These are phyloP conservation scores for Acacia pycnantha DNA, from an alignment of 331 rosid species.

Conservation along the genomic window DNA sequence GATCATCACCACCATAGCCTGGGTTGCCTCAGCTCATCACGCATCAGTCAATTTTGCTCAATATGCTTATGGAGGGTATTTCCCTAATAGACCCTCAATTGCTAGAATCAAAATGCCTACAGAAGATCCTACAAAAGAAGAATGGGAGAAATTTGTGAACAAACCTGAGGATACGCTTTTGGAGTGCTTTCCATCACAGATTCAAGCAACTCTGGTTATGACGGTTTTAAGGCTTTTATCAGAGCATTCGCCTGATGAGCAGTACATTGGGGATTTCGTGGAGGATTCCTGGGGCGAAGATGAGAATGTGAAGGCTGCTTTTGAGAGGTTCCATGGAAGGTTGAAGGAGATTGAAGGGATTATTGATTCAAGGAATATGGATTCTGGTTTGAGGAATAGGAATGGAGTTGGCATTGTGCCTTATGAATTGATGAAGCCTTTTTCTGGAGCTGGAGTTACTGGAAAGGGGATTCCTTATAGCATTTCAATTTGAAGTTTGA, in stretches of 20 bases:
- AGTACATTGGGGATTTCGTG: constrained; percentile 27
- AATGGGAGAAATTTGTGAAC: constrained; percentile 26
- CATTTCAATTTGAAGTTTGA: not conserved
- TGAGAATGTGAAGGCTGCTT: constrained; percentile 24
- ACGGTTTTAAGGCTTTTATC: constrained; percentile 38
- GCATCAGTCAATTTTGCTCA: constrained; percentile 56
- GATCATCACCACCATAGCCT: constrained; percentile 33
- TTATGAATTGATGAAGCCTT: constrained; percentile 42
- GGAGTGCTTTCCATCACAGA: constrained; percentile 44
- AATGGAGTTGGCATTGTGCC: constrained; percentile 39
- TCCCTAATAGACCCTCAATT: constrained; percentile 48
- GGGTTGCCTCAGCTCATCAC: constrained; percentile 58
- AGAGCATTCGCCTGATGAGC: constrained; percentile 46
- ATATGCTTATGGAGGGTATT: constrained; percentile 42
- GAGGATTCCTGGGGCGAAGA: constrained; percentile 33
- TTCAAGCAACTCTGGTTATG: constrained; percentile 44
- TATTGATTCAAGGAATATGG: constrained; percentile 31
- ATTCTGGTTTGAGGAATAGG: constrained; percentile 29
- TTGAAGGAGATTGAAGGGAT: constrained; percentile 29
- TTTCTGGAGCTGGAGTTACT: constrained; percentile 34
- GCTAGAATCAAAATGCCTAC: constrained; percentile 46
- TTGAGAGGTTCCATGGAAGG: constrained; percentile 27
- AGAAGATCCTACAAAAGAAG: constrained; percentile 27
- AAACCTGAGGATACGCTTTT: constrained; percentile 36
- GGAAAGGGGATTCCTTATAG: constrained; percentile 46